Percentiles rank a stretch among this genome's conserved stretches.
Evolutionary conservation across 176 grass and related monocot genomes (phyloP).

Genomic region (Carex myosuroides): DNA sequence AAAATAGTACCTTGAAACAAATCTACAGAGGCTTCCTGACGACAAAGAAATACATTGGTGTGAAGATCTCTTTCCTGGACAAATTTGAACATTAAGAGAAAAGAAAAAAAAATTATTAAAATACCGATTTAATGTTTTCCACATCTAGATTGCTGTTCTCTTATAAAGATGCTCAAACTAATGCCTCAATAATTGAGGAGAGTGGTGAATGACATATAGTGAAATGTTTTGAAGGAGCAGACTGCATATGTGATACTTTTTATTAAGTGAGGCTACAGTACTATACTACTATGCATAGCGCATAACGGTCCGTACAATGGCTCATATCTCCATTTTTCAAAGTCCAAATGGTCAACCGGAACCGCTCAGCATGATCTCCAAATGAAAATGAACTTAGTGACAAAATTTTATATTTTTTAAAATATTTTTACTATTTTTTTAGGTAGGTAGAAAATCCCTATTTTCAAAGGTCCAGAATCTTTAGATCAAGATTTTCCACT

Average conservation of each 20-base stretch:
- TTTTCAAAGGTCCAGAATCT: no score
- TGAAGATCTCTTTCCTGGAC: slow-evolving; percentile 90
- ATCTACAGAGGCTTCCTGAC: slow-evolving; percentile 62
- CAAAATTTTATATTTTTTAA: no score
- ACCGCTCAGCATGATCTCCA: no score
- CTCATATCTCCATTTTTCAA: no score
- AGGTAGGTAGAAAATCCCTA: no score
- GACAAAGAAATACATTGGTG: slow-evolving; percentile 85
- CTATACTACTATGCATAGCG: no score
- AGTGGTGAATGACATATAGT: neutral
- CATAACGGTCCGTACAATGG: no score
- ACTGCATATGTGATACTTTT: neutral
- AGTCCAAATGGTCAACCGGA: no score
- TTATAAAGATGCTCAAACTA: neutral
- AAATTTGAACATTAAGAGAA: slow-evolving; percentile 15
- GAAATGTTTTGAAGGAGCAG: neutral
- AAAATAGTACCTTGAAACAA: neutral
- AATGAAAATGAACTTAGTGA: no score
- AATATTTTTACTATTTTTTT: no score
- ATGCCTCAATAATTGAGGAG: neutral
- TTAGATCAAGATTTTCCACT: no score
- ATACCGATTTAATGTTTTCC: neutral
- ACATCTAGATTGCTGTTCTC: neutral
- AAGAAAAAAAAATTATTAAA: neutral
- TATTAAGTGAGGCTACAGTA: neutral